Percentiles rank a stretch among this genome's conserved stretches.
Conservation (phyloP, 2,329 filamentous ascomycete species). For the Pyrenophora tritici-repentis region DNA sequence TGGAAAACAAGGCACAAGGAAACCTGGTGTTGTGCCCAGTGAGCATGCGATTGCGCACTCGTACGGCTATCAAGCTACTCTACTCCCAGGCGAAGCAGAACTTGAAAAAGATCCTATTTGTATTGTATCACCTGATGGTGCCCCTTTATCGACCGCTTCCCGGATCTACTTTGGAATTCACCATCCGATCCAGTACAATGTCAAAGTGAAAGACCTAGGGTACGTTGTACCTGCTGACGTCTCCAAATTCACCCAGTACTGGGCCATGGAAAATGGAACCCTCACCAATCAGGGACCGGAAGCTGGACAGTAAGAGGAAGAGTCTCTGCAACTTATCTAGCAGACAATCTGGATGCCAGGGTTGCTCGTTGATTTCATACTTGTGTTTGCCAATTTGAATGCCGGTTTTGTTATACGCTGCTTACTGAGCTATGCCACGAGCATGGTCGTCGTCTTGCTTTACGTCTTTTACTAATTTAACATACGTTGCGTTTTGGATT, state of each 20-base stretch:
- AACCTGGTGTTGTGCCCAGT: slow-evolving; percentile 10
- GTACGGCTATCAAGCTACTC: slow-evolving; percentile 9
- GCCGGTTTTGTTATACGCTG: no score
- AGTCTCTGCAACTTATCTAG: no score
- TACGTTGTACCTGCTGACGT: slow-evolving; percentile 33
- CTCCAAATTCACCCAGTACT: slow-evolving; percentile 12
- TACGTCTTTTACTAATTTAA: no score
- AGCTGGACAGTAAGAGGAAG: background rate
- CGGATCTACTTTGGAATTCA: slow-evolving; percentile 39
- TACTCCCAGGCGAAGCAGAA: slow-evolving; percentile 32
- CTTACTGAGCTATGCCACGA: no score
- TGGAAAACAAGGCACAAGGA: slow-evolving; percentile 6
- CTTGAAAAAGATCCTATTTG: slow-evolving; percentile 45
- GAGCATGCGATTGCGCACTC: slow-evolving; percentile 48
- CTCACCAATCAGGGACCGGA: background rate
- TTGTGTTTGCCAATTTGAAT: no score
- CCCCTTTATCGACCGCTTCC: slow-evolving; percentile 23
- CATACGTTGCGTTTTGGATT: no score
- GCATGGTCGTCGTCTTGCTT: no score
- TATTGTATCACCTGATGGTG: slow-evolving; percentile 22
- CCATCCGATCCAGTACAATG: slow-evolving; percentile 51
- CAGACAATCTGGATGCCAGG: no score
- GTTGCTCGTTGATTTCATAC: no score
- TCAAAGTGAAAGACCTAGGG: slow-evolving; percentile 50
- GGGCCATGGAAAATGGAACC: slow-evolving; percentile 7